Percentiles rank a stretch among this genome's conserved stretches.
Conservation (phyloP, 306 rosid species). For the Medicago ruthenica region DNA sequence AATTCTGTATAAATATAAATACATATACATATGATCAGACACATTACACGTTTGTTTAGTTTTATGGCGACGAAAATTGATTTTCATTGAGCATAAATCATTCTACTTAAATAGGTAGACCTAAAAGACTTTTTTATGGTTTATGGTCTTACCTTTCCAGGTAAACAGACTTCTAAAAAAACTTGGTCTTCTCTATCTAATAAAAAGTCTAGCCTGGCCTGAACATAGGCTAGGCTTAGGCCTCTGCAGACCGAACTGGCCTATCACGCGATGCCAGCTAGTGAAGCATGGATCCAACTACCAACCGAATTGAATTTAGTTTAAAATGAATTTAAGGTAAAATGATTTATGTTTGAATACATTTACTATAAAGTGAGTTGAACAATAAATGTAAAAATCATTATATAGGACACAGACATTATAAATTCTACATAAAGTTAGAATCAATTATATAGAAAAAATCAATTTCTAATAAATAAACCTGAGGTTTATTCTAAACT, state of each 20-base stretch:
- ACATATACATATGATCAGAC: background rate
- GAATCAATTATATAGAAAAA: background rate
- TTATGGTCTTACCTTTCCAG: too few relatives aligned
- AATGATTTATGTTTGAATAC: too few relatives aligned
- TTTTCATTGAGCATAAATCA: background rate
- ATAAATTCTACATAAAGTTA: background rate
- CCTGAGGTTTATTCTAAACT: background rate
- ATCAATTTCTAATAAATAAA: background rate
- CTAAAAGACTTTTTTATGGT: too few relatives aligned
- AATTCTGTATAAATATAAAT: constrained; percentile 53
- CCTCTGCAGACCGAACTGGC: too few relatives aligned
- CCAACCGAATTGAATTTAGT: background rate
- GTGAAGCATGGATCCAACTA: background rate
- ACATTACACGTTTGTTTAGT: background rate
- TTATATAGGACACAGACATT: background rate
- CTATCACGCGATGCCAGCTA: background rate
- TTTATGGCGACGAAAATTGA: background rate
- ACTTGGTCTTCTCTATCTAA: too few relatives aligned
- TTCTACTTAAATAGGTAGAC: too few relatives aligned
- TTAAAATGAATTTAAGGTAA: background rate
- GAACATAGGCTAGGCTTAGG: too few relatives aligned
- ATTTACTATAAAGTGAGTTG: background rate
- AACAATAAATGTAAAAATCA: background rate
- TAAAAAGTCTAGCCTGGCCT: too few relatives aligned
- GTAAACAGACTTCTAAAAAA: too few relatives aligned